A percentile compares a stretch with the other conserved stretches of the same genome.
Evolutionary conservation across 495 filamentous ascomycete species (phyloP).

Genomic region (Acidomyces sp.): DNA sequence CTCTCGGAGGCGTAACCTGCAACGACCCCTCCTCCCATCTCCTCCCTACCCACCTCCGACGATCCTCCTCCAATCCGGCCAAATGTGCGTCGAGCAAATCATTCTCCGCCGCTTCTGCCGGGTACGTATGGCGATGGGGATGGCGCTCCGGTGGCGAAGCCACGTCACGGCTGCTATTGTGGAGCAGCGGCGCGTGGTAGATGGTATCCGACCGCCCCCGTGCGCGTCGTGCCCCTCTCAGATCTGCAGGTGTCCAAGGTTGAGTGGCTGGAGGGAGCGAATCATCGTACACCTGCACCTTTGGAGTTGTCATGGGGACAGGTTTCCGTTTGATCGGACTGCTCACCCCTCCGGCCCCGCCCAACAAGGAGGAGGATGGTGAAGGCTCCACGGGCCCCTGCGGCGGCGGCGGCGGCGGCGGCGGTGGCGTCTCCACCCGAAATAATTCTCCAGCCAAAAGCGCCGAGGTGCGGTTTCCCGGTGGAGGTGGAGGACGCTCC

Average conservation of each 20-base stretch:
- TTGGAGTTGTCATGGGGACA: constrained; percentile 7
- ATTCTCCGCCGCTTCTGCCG: constrained; percentile 4
- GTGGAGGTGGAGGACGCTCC: constrained; percentile 9
- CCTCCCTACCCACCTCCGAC: constrained; percentile 6
- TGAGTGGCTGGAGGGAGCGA: constrained; percentile 2
- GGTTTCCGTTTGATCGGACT: constrained; percentile 7
- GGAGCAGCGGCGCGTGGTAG: not conserved
- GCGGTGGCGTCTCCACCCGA: constrained; percentile 3
- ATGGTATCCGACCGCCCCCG: constrained; percentile 7
- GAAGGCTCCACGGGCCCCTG: not conserved
- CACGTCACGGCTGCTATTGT: not conserved
- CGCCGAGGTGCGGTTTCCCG: constrained; percentile 2
- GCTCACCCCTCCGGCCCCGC: too few species aligned
- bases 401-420: not conserved
- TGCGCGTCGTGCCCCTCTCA: constrained; percentile 1
- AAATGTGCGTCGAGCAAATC: constrained; percentile 10
- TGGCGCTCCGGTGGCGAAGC: not conserved
- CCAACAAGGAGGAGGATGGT: not conserved
- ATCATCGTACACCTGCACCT: constrained; percentile 15
- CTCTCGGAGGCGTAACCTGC: constrained; percentile 12
- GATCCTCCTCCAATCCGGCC: constrained; percentile 8
- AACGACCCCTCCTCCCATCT: constrained; percentile 8
- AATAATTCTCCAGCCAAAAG: constrained; percentile 15
- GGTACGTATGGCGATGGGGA: constrained; percentile 5
- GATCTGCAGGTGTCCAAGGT: constrained; percentile 16